Base-by-base conservation (phyloP, 225 moss, liverwort and hornwort species). In the Pseudisothecium myosuroides region DNA sequence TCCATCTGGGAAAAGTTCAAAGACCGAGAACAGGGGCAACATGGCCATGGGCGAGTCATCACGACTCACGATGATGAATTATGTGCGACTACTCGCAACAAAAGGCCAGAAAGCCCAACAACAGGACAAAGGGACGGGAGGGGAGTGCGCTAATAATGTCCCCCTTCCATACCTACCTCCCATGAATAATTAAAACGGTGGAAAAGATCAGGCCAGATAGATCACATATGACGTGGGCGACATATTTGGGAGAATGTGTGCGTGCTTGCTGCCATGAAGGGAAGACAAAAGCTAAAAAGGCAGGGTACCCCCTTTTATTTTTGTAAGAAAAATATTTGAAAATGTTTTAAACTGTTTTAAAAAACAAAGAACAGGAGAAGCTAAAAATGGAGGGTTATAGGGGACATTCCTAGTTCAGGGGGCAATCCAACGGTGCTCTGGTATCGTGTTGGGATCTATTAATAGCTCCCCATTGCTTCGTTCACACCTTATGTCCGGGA, bases 351-450 rank as follows among this genome's bases (percentile, higher is more conserved):
- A 69, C n/a, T n/a, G n/a, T n/a, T 45, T 45, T 45, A 45, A 45
- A 45, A 45, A 45, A 45, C 8, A 45, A 45, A 45, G 45, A 45
- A 45, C 45, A 6, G 45, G 8, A 45, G 45, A 45, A 45, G 45
- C 45, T 45, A 6, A 20, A 32, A 36, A 36, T 7, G 36, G 36
- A 10, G 36, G 36, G 22, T 14, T 27, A 2, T n/a, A 37, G 87
- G 87, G 73, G 87, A 91, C 91, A 91, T 73, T 89, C 72, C 83
- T 91, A 83, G 63, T 32, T 52, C 8, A 32, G 74, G 80, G 74
- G 84, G 74, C 91, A 89, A 89, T 64, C 91, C 11, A 49, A 49
- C 45, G 45, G 45, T 45, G 45, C 45, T 45, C 45, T 8, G 2
- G 32, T 32, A 20, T 34, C 0, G 3, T 76, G 3, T 50, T 76